These are phyloP conservation scores for Lunularia cruciata DNA, from an alignment of 225 moss, liverwort and hornwort species.

Conservation along the genomic window DNA sequence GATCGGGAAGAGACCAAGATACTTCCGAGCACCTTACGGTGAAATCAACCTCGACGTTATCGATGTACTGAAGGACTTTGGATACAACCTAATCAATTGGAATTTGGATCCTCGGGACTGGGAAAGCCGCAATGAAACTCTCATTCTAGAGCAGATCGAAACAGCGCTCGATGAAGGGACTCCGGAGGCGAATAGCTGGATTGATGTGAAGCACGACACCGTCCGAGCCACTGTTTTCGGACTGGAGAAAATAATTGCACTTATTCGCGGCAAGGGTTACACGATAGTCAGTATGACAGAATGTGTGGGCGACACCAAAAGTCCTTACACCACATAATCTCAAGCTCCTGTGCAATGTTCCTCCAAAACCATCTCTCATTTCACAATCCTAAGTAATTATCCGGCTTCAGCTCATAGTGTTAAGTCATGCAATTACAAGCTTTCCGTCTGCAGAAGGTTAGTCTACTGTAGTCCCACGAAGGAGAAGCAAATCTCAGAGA, in stretches of 20 bases:
- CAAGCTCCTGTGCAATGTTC: too few species aligned
- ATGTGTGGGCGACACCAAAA: conserved; percentile 20
- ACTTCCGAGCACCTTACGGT: conserved; percentile 29
- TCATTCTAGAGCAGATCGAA: conserved; percentile 2
- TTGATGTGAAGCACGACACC: conserved; percentile 30
- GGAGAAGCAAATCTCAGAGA: too few species aligned
- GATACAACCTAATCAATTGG: conserved; percentile 20
- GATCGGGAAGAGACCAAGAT: conserved; percentile 15
- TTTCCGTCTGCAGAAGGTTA: too few species aligned
- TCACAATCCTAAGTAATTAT: too few species aligned
- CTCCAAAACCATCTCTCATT: too few species aligned
- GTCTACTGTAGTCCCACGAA: too few species aligned
- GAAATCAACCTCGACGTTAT: conserved; percentile 1
- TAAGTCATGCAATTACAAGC: too few species aligned
- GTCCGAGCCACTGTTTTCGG: background rate
- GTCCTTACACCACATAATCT: conserved; percentile 23
- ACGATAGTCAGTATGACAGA: conserved; percentile 13
- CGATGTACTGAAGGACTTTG: background rate
- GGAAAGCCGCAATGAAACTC: background rate
- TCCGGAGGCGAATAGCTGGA: conserved; percentile 14
- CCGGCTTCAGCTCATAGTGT: too few species aligned
- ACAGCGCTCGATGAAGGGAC: background rate
- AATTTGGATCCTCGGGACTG: conserved; percentile 25
- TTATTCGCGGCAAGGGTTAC: conserved; percentile 19
- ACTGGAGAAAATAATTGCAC: conserved; percentile 4